Evolutionary conservation across 257 asterid genomes (phyloP), one percentile per base, ranked within the genome.

Genomic region (Linderniella brevidens): DNA sequence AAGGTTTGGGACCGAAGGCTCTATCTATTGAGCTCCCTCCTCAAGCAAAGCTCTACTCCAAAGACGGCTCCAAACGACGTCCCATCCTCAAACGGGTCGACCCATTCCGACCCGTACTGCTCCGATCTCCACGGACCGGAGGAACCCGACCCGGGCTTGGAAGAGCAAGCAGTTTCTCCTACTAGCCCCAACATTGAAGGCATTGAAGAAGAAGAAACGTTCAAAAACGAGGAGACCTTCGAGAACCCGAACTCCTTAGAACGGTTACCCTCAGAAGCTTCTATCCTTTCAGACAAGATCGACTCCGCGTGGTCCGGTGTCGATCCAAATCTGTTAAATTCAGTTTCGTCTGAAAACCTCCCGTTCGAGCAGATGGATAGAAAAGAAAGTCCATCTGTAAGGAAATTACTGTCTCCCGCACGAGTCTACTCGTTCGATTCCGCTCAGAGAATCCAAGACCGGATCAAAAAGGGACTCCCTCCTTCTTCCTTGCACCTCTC

Each of bases 251-350:
- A 17, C 19, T 40, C 86, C 14, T 59, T 78, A 41, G 82, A 72
- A 67, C 77, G 68, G 25, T 67, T 51, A 35, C 79, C 90, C 8
- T 78, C 92, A 5, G 93, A 81, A 50, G 96, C 66, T 35, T 69
- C 93, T 1, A 68, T 68, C 52, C 83, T 90, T 41, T 84, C 98
- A 13, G 95, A 88, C 54, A 67, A 75, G 66, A 88, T 88, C 40
- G 98, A 88, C 69, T 80, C 70, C 37, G 93, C 82, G 13, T 88
- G 98, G 95, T 74, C 85, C 35, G 98, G 98, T 58, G 72, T 84
- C 35, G 82, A 78, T 53, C 70, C 51, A 41, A 64, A 71, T 18
- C 54, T 25, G 3, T 52, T 39, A 18, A 64, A 47, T 41, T 35
- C 37, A 6, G 84, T 67, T 41, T 64, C 40, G 19, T 42, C 70